Conservation (phyloP, 1,284 basidiomycete species). For the Trametes versicolor region DNA sequence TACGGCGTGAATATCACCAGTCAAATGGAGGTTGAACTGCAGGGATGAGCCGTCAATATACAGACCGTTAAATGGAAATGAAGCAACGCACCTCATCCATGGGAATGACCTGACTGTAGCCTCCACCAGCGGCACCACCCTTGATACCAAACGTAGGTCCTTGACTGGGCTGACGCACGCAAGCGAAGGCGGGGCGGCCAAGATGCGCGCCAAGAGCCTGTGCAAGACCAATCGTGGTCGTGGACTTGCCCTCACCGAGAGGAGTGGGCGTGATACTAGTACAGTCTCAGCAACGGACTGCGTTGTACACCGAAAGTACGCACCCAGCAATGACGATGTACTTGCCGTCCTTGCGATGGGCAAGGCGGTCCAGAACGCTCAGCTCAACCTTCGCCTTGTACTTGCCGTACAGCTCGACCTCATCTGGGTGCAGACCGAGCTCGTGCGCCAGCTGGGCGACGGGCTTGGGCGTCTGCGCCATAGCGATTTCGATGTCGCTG, state of each 20-base stretch:
- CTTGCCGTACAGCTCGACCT: constrained; percentile 94
- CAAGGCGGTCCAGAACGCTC: constrained; percentile 86
- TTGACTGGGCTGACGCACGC: constrained; percentile 98
- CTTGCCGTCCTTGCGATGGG: constrained; percentile 92
- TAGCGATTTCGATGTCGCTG: constrained; percentile 96
- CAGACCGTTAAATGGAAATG: neutral
- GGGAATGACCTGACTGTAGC: constrained; percentile 98
- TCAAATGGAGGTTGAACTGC: constrained; percentile 94
- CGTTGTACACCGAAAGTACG: constrained; percentile 32
- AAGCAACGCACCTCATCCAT: constrained; percentile 88
- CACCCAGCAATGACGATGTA: constrained; percentile 96
- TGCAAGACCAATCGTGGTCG: constrained; percentile 97
- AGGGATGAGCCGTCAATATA: neutral
- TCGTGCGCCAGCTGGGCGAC: constrained; percentile 88
- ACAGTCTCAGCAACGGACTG: neutral
- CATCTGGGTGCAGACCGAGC: constrained; percentile 88
- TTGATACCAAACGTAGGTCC: constrained; percentile 99
- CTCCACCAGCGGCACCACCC: constrained; percentile 97
- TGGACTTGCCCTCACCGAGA: constrained; percentile 98
- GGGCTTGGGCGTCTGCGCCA: constrained; percentile 94
- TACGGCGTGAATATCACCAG: constrained; percentile 98
- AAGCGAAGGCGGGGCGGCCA: constrained; percentile 93
- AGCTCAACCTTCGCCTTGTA: constrained; percentile 99
- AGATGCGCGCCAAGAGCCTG: constrained; percentile 97
- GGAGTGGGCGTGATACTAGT: constrained; percentile 96